Conservation (phyloP, 176 grass and related monocot genomes). For the Carex littledalei region DNA sequence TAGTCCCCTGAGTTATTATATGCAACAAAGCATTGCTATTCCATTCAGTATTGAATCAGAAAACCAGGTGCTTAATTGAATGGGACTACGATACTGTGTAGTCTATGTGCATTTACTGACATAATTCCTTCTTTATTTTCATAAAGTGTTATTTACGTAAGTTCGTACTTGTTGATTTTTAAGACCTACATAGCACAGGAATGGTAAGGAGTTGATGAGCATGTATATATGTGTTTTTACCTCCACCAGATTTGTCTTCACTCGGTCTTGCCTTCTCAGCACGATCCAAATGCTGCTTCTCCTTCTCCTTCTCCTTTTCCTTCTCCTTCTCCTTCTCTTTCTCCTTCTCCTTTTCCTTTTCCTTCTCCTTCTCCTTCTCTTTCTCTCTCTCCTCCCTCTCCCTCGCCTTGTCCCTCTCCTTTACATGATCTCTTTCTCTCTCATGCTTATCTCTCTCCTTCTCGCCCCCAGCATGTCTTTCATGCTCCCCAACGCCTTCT, state of each 20-base stretch:
- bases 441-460: conserved; percentile 54
- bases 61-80: neutral
- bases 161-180: neutral
- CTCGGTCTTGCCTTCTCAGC: conserved; percentile 56
- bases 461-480: conserved; percentile 39
- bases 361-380: conserved; percentile 36
- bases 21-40: neutral
- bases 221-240: conserved; percentile 34
- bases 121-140: neutral
- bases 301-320: conserved; percentile 57
- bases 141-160: neutral
- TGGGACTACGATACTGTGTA: neutral
- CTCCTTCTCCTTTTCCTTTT: conserved; percentile 47
- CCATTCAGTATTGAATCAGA: neutral
- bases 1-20: neutral
- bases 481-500: conserved; percentile 45
- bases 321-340: conserved; percentile 44
- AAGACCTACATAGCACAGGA: neutral
- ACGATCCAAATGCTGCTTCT: conserved; percentile 44
- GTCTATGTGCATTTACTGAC: neutral
- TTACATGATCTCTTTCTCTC: conserved; percentile 58
- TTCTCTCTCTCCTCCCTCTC: conserved; percentile 33
- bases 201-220: neutral
- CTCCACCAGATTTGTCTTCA: conserved; percentile 49
- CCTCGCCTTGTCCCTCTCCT: conserved; percentile 44